Percentiles rank a stretch among this genome's conserved stretches.
Conservation (phyloP, 257 asterid species). For the Gynochthodes officinalis region DNA sequence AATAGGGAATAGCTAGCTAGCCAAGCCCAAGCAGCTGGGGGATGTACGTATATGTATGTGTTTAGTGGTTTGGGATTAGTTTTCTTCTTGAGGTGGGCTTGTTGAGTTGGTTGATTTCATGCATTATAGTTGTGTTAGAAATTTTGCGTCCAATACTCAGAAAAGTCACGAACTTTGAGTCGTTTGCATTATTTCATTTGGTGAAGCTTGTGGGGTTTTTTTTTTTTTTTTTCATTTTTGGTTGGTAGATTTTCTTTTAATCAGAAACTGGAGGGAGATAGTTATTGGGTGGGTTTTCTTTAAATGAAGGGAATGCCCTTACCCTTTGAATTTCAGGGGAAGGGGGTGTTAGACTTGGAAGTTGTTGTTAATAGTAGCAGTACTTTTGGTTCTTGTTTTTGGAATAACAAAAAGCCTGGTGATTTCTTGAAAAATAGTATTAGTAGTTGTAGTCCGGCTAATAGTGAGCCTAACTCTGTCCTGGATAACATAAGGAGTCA, state of each 20-base stretch:
- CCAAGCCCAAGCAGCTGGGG: background rate
- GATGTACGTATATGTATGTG: background rate
- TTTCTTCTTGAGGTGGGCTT: background rate
- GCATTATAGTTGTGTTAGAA: background rate
- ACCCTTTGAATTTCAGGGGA: conserved; percentile 86
- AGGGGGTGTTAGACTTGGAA: conserved; percentile 71
- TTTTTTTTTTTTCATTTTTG: conserved; percentile 2
- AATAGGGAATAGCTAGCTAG: background rate
- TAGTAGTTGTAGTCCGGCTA: conserved; percentile 1
- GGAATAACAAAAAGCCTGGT: conserved; percentile 22
- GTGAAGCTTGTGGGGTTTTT: background rate
- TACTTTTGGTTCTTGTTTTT: conserved; percentile 19
- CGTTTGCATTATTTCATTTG: conserved; percentile 4
- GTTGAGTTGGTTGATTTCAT: conserved; percentile 9
- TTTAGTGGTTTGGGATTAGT: background rate
- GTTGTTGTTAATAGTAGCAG: conserved; percentile 23
- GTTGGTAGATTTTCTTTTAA: background rate
- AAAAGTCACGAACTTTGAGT: background rate
- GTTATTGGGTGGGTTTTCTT: conserved; percentile 25
- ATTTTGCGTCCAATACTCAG: background rate
- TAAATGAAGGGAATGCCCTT: conserved; percentile 98
- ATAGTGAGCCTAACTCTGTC: conserved; percentile 74
- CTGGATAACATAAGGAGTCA: conserved; percentile 75
- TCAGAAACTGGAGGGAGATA: conserved; percentile 26
- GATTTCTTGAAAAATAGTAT: conserved; percentile 29